Percentiles rank a stretch among this genome's conserved stretches.
These are phyloP conservation scores for Paraphoma sp. DNA, from an alignment of 2,329 filamentous ascomycete genomes.

Conservation along the genomic window DNA sequence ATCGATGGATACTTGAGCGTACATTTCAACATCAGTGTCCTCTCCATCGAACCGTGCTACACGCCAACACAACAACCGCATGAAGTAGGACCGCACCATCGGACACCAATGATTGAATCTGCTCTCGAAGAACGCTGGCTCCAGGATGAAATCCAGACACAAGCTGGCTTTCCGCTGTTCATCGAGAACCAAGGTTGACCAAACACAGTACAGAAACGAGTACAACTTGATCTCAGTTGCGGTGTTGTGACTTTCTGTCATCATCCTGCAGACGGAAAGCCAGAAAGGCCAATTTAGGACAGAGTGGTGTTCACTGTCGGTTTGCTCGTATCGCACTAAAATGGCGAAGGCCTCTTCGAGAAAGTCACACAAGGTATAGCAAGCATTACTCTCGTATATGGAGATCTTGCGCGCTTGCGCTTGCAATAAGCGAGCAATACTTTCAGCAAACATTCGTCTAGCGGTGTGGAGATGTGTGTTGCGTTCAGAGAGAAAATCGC, in stretches of 20 bases:
- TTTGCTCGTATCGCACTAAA: slow-evolving; percentile 66
- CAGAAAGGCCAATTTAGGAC: slow-evolving; percentile 84
- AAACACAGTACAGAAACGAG: slow-evolving; percentile 80
- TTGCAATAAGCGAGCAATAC: slow-evolving; percentile 76
- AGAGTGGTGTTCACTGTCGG: slow-evolving; percentile 47
- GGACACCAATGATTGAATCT: slow-evolving; percentile 95
- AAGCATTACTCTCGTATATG: slow-evolving; percentile 80
- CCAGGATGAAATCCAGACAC: slow-evolving; percentile 77
- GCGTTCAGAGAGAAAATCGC: slow-evolving; percentile 75
- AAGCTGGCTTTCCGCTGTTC: slow-evolving; percentile 71
- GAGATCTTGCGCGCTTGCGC: slow-evolving; percentile 77
- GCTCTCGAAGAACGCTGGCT: slow-evolving; percentile 75
- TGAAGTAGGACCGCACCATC: slow-evolving; percentile 92
- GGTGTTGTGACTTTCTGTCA: slow-evolving; percentile 83
- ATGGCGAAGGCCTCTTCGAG: slow-evolving; percentile 80
- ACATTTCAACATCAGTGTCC: slow-evolving; percentile 70
- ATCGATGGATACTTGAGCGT: slow-evolving; percentile 49
- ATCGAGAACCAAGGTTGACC: slow-evolving; percentile 74
- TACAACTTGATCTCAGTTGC: slow-evolving; percentile 88
- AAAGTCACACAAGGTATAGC: slow-evolving; percentile 90
- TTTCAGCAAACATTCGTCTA: slow-evolving; percentile 75
- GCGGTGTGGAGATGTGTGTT: slow-evolving; percentile 60
- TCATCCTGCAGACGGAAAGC: slow-evolving; percentile 79
- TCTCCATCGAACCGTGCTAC: slow-evolving; percentile 78
- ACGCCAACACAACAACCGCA: slow-evolving; percentile 89